phyloP scores from a whole-genome alignment of 306 rosid genomes.

The Vigna trinervia region DNA sequence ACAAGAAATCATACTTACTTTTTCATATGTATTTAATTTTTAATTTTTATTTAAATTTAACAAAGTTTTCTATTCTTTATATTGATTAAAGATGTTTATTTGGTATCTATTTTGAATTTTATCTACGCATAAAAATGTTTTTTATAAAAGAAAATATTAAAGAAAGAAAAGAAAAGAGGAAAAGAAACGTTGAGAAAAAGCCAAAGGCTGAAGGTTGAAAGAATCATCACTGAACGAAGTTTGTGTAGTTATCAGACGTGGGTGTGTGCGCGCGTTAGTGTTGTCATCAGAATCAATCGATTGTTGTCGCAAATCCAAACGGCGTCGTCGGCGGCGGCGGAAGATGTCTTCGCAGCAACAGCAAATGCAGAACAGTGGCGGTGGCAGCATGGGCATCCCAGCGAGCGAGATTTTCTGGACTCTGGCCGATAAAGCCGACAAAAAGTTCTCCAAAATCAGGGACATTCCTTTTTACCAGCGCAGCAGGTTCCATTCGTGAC shows the following conservation, averaged over 20 bases:
- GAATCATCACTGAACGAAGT: background rate
- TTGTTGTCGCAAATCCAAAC: background rate
- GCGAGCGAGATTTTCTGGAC: conserved; percentile 79
- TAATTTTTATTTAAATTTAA: too few relatives aligned
- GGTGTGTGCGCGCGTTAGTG: background rate
- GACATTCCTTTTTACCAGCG: conserved; percentile 83
- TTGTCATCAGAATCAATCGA: background rate
- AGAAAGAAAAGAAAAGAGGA: background rate
- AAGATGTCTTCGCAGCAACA: conserved; percentile 39
- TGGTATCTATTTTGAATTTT: too few relatives aligned
- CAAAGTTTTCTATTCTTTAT: too few relatives aligned
- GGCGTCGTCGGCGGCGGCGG: conserved; percentile 21
- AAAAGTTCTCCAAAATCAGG: conserved; percentile 84
- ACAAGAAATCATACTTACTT: too few relatives aligned
- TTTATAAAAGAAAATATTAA: too few relatives aligned
- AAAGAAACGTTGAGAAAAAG: background rate
- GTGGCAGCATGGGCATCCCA: conserved; percentile 52
- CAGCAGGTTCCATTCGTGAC: conserved; percentile 47
- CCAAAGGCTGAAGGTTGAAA: background rate
- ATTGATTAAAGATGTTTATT: too few relatives aligned
- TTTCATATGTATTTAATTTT: too few relatives aligned
- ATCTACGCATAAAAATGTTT: too few relatives aligned
- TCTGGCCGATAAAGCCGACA: conserved; percentile 77
- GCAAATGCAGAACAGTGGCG: conserved; percentile 33
- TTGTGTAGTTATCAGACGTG: background rate